phyloP scores from a whole-genome alignment of 108 stramenopile species.

The Nitzschia putrida region DNA sequence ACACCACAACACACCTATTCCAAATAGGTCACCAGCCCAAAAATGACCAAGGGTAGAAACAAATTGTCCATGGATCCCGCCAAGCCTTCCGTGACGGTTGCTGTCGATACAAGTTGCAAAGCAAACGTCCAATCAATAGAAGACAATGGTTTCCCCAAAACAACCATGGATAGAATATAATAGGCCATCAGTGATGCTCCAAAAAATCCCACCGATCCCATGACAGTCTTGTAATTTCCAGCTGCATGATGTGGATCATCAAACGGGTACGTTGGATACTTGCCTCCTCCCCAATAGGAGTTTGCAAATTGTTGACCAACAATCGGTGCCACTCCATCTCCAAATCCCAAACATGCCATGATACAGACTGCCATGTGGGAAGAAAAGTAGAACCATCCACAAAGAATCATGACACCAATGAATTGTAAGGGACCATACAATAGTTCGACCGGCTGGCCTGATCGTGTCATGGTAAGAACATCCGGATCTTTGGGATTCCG shows the following conservation, averaged over 20 bases:
- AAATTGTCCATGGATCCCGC: slow-evolving; percentile 18
- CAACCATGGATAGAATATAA: neutral
- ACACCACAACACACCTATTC: too few relatives aligned
- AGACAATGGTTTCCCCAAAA: neutral
- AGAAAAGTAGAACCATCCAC: slow-evolving; percentile 50
- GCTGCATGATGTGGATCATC: neutral
- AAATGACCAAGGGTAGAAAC: neutral
- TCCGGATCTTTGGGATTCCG: slow-evolving; percentile 57
- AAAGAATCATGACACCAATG: slow-evolving; percentile 44
- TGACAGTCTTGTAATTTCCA: slow-evolving; percentile 5
- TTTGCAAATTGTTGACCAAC: slow-evolving; percentile 40
- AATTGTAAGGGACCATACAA: slow-evolving; percentile 66
- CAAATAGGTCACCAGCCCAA: neutral
- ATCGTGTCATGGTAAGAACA: slow-evolving; percentile 57
- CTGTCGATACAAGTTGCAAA: neutral
- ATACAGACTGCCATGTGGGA: slow-evolving; percentile 32
- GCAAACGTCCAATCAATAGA: neutral
- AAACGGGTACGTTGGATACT: slow-evolving; percentile 26
- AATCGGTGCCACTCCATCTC: slow-evolving; percentile 62
- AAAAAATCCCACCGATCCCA: slow-evolving; percentile 23
- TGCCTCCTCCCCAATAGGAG: too few relatives aligned
- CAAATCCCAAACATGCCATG: slow-evolving; percentile 64
- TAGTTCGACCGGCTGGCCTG: slow-evolving; percentile 57
- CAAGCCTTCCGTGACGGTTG: slow-evolving; percentile 13
- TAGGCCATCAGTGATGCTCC: slow-evolving; percentile 9